Conservation (phyloP, 2,329 filamentous ascomycete genomes). For the Claviceps digitariae region DNA sequence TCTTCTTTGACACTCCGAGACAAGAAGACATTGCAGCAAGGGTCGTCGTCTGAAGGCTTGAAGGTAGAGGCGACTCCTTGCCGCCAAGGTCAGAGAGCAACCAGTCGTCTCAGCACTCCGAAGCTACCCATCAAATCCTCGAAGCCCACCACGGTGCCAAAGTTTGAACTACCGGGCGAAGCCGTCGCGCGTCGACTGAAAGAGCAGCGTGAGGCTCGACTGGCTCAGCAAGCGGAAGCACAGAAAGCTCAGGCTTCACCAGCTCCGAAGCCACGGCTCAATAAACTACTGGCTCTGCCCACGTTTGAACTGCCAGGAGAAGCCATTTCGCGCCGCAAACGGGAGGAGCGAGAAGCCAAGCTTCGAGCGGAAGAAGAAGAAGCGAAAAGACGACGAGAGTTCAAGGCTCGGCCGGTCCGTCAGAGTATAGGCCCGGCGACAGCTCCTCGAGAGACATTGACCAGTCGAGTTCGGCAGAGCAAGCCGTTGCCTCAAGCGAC, state of each 20-base stretch:
- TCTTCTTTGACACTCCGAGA: slow-evolving; percentile 25
- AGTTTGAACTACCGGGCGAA: slow-evolving; percentile 51
- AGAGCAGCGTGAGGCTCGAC: slow-evolving; percentile 44
- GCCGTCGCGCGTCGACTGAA: slow-evolving; percentile 43
- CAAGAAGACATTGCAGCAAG: slow-evolving; percentile 10
- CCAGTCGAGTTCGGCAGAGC: slow-evolving; percentile 42
- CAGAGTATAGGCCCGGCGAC: slow-evolving; percentile 26
- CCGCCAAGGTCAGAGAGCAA: slow-evolving; percentile 11
- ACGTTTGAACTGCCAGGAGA: slow-evolving; percentile 52
- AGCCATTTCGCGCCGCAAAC: slow-evolving; percentile 40
- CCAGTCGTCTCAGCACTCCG: slow-evolving; percentile 13
- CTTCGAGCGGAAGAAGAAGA: slow-evolving; percentile 46
- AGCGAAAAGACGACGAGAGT: slow-evolving; percentile 45
- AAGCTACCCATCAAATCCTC: slow-evolving; percentile 36
- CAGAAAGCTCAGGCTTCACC: slow-evolving; percentile 20
- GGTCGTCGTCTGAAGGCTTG: slow-evolving; percentile 4
- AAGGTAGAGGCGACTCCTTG: slow-evolving; percentile 8
- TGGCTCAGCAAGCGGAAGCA: slow-evolving; percentile 22
- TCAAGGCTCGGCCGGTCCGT: slow-evolving; percentile 47
- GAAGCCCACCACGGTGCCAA: slow-evolving; percentile 39
- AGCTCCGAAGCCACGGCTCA: slow-evolving; percentile 33
- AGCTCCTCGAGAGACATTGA: slow-evolving; percentile 40
- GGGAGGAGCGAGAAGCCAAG: slow-evolving; percentile 41
- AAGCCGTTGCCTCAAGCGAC: slow-evolving; percentile 21
- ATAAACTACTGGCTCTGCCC: slow-evolving; percentile 38